phyloP scores from a whole-genome alignment of 148 eudicot genomes.

The Chenopodium suecicum region DNA sequence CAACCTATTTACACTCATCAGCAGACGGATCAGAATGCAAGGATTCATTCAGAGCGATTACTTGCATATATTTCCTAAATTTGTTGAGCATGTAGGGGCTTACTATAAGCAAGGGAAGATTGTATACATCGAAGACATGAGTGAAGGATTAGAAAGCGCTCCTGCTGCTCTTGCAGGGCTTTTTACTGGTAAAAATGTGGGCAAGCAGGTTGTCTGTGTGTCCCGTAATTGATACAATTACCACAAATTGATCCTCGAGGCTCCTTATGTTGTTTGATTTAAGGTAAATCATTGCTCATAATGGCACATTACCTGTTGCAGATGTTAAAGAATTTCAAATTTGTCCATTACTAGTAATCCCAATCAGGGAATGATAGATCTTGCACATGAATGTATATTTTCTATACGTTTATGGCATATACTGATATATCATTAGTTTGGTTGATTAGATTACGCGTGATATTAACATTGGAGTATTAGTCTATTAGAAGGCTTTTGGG shows the following conservation, averaged over 20 bases:
- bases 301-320: neutral
- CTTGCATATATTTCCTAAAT: slow-evolving; percentile 54
- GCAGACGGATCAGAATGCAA: slow-evolving; percentile 58
- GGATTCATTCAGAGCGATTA: slow-evolving; percentile 82
- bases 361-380: neutral
- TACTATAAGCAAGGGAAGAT: slow-evolving; percentile 70
- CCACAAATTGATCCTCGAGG: neutral
- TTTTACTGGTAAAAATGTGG: slow-evolving; percentile 70
- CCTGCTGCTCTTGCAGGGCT: slow-evolving; percentile 73
- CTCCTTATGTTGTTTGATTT: neutral
- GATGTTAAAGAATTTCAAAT: neutral
- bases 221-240: slow-evolving; percentile 36
- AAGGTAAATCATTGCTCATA: neutral
- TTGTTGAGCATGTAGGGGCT: slow-evolving; percentile 46
- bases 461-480: too few relatives aligned
- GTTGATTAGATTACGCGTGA: too few relatives aligned
- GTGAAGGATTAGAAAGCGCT: slow-evolving; percentile 60
- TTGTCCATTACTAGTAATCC: neutral
- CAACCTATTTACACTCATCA: slow-evolving; percentile 48
- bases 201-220: slow-evolving; percentile 71
- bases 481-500: too few relatives aligned
- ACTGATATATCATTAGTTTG: too few relatives aligned
- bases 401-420: too few relatives aligned
- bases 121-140: slow-evolving; percentile 67
- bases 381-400: too few relatives aligned